Evolutionary conservation across 306 rosid genomes (phyloP).

Genomic region (Calophaca sinica): DNA sequence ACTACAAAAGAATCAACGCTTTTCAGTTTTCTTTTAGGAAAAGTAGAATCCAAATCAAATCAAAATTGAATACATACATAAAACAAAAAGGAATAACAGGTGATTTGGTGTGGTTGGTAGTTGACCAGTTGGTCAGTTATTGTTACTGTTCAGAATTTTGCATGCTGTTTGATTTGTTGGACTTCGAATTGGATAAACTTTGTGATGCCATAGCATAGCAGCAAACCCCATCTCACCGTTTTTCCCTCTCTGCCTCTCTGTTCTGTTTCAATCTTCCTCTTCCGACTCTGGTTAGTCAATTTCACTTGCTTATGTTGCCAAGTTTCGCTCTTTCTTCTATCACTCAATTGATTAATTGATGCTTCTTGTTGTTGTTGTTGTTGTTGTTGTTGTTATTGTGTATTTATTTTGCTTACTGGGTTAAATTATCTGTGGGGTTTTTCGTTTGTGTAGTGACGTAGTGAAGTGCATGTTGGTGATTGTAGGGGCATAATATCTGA

Average conservation of each 20-base stretch:
- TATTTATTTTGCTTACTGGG: background rate
- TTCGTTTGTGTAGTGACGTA: slow-evolving; percentile 14
- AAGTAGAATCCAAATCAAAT: no score
- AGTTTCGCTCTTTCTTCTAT: background rate
- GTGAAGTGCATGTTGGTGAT: background rate
- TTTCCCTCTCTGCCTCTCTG: background rate
- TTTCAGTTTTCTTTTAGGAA: no score
- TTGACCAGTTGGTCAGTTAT: slow-evolving; percentile 34
- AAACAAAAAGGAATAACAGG: no score
- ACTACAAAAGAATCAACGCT: no score
- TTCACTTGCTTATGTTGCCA: background rate
- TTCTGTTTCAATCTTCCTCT: slow-evolving; percentile 25
- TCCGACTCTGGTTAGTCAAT: slow-evolving; percentile 51
- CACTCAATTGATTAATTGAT: background rate
- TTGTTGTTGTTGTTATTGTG: no score
- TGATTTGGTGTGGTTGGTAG: slow-evolving; percentile 26
- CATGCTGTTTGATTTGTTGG: background rate
- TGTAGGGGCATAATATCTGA: slow-evolving; percentile 14
- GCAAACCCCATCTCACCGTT: no score
- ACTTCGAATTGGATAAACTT: background rate
- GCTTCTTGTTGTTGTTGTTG: background rate
- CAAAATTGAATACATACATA: no score
- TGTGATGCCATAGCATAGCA: background rate
- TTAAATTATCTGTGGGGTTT: slow-evolving; percentile 6
- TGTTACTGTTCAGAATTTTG: background rate